phyloP scores from a whole-genome alignment of 2,329 filamentous ascomycete genomes.

The Diaporthe sp. region DNA sequence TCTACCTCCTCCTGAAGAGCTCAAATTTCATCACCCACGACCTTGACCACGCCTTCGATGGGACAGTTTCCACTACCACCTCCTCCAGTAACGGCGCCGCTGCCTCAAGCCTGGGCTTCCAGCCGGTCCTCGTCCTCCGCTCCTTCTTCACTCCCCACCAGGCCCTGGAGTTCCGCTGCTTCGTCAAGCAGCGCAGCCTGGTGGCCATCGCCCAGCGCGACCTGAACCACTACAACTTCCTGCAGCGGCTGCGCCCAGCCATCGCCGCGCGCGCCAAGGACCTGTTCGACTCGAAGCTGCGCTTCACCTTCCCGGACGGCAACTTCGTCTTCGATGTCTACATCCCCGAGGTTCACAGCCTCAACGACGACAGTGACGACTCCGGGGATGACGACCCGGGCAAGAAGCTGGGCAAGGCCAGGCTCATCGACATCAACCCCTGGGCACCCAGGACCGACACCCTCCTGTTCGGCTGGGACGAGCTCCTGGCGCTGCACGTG shows the following conservation, averaged over 20 bases:
- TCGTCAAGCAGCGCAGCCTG: conserved; percentile 85
- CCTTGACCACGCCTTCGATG: conserved; percentile 92
- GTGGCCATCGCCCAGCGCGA: conserved; percentile 91
- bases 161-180: conserved; percentile 94
- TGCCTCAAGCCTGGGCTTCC: conserved; percentile 61
- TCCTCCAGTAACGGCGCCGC: conserved; percentile 45
- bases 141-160: conserved; percentile 92
- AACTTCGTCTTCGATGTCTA: conserved; percentile 95
- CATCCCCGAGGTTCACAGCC: conserved; percentile 73
- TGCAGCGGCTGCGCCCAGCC: conserved; percentile 72
- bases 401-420: conserved; percentile 77
- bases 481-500: conserved; percentile 81
- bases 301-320: conserved; percentile 84
- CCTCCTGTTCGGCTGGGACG: conserved; percentile 89
- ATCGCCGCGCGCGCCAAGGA: conserved; percentile 77
- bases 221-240: conserved; percentile 89
- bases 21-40: conserved; percentile 97
- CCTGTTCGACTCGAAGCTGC: conserved; percentile 82
- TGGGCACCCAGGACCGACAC: conserved; percentile 94
- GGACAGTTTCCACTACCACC: conserved; percentile 62
- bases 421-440: conserved; percentile 94
- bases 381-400: conserved; percentile 60
- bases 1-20: conserved; percentile 94
- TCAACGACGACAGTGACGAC: conserved; percentile 48
- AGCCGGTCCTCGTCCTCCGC: conserved; percentile 86